Percentiles rank a stretch among this genome's conserved stretches.
phyloP scores from a whole-genome alignment of 192 early-diverging fungal species.

The Backusella tuberculispora region DNA sequence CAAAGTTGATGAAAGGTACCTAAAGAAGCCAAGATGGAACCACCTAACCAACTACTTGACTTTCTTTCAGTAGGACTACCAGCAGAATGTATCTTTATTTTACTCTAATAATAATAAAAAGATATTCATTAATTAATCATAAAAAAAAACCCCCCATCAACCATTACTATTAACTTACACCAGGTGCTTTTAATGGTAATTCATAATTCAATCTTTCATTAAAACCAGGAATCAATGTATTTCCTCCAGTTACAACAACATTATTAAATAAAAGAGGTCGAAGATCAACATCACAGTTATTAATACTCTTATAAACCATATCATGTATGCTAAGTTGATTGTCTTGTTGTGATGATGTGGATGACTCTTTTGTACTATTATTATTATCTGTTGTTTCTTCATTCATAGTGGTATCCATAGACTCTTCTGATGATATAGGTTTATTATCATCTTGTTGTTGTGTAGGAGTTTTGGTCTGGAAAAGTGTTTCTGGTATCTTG shows the following conservation, averaged over 20 bases:
- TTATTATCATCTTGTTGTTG: neutral
- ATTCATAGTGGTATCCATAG: neutral
- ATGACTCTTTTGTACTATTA: neutral
- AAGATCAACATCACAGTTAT: constrained; percentile 85
- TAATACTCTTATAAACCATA: constrained; percentile 74
- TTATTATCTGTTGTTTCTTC: neutral
- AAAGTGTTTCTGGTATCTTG: constrained; percentile 83
- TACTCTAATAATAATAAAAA: constrained; percentile 52
- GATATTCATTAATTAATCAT: constrained; percentile 8
- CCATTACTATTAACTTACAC: constrained; percentile 53
- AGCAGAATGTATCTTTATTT: constrained; percentile 82
- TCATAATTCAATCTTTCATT: constrained; percentile 82
- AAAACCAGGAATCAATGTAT: constrained; percentile 85
- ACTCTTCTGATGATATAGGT: neutral
- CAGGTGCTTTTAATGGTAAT: constrained; percentile 63
- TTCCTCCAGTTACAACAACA: constrained; percentile 91
- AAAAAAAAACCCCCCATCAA: neutral
- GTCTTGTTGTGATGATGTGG: constrained; percentile 28
- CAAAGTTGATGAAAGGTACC: constrained; percentile 99
- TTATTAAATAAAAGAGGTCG: constrained; percentile 80
- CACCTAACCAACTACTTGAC: constrained; percentile 96
- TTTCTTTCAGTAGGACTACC: constrained; percentile 82
- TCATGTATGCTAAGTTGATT: constrained; percentile 67
- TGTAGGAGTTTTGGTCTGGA: constrained; percentile 62
- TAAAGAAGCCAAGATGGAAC: constrained; percentile 92